A percentile compares a stretch with the other conserved stretches of the same genome.
Conservation (phyloP, 2,329 filamentous ascomycete genomes). For the Zymoseptoria passerinii region DNA sequence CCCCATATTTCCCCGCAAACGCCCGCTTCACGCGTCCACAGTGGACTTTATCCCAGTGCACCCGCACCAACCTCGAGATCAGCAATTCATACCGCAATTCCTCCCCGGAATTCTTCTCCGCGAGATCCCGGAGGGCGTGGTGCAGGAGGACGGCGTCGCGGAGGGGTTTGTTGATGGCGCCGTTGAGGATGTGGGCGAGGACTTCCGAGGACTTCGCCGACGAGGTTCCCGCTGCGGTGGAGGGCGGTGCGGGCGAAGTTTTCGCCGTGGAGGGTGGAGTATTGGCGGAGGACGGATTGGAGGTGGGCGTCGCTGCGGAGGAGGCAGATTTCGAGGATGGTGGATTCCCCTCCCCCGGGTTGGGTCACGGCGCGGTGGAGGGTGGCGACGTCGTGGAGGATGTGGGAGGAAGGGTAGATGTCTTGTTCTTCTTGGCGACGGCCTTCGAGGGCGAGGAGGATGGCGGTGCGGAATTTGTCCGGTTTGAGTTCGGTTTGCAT, state of each 20-base stretch:
- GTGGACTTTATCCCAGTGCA: conserved; percentile 87
- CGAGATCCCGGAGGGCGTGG: conserved; percentile 65
- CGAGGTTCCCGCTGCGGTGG: conserved; percentile 80
- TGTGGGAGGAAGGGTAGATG: conserved; percentile 48
- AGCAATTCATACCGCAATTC: conserved; percentile 72
- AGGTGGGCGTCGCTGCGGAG: conserved; percentile 74
- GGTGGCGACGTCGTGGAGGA: conserved; percentile 58
- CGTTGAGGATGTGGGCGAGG: conserved; percentile 89
- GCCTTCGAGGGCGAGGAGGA: conserved; percentile 76
- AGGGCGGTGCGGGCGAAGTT: conserved; percentile 88
- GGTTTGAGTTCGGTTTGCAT: conserved; percentile 91
- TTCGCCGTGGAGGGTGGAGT: conserved; percentile 61
- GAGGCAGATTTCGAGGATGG: conserved; percentile 80
- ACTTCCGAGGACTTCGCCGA: conserved; percentile 92
- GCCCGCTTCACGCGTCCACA: conserved; percentile 70
- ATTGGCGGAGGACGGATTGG: conserved; percentile 66
- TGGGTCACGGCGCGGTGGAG: conserved; percentile 63
- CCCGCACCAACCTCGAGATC: conserved; percentile 75
- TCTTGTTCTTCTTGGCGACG: conserved; percentile 74
- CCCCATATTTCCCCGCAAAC: conserved; percentile 68
- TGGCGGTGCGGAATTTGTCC: conserved; percentile 88
- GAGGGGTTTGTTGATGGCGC: conserved; percentile 89
- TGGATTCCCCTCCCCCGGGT: conserved; percentile 69
- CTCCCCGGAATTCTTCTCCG: conserved; percentile 27
- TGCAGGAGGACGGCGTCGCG: conserved; percentile 85